These are phyloP conservation scores for Gryganskiella cystojenkinii DNA, from an alignment of 192 early-diverging fungal genomes.

Conservation along the genomic window DNA sequence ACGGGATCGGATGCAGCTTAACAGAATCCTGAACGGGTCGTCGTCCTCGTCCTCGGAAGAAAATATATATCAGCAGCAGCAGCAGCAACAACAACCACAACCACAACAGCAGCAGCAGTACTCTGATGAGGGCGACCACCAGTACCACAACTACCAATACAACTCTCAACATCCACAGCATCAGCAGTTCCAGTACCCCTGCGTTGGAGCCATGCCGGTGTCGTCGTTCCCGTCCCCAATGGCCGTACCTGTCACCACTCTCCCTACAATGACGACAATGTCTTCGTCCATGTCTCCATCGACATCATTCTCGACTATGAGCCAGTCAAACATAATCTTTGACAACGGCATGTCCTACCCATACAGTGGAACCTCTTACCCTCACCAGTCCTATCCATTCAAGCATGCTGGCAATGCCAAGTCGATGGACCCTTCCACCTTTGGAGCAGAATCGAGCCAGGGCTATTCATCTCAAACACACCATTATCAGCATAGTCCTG, in stretches of 20 bases:
- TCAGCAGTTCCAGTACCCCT: conserved; percentile 25
- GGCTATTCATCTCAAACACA: conserved; percentile 30
- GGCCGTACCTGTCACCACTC: conserved; percentile 38
- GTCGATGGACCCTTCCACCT: conserved; percentile 39
- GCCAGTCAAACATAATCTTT: conserved; percentile 41
- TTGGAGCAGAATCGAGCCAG: conserved; percentile 12
- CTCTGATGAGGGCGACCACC: background rate
- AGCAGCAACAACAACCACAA: conserved; percentile 3
- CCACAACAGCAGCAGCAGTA: conserved; percentile 24
- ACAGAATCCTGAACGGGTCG: conserved; percentile 47
- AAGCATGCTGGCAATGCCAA: conserved; percentile 55
- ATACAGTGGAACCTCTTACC: conserved; percentile 33
- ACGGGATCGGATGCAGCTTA: conserved; percentile 46
- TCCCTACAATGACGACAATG: conserved; percentile 45
- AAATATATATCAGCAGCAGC: conserved; percentile 7
- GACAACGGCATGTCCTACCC: conserved; percentile 47
- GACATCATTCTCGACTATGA: conserved; percentile 49
- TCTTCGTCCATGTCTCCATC: conserved; percentile 44
- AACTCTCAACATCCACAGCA: conserved; percentile 16
- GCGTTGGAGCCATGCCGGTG: conserved; percentile 25
- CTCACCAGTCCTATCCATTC: conserved; percentile 37
- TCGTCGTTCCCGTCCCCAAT: conserved; percentile 40
- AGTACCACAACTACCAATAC: conserved; percentile 31
- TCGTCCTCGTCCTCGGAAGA: conserved; percentile 16
- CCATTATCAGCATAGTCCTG: conserved; percentile 47